phyloP scores from a whole-genome alignment of 2,329 filamentous ascomycete genomes.

The Ophioceras dolichostomum region DNA sequence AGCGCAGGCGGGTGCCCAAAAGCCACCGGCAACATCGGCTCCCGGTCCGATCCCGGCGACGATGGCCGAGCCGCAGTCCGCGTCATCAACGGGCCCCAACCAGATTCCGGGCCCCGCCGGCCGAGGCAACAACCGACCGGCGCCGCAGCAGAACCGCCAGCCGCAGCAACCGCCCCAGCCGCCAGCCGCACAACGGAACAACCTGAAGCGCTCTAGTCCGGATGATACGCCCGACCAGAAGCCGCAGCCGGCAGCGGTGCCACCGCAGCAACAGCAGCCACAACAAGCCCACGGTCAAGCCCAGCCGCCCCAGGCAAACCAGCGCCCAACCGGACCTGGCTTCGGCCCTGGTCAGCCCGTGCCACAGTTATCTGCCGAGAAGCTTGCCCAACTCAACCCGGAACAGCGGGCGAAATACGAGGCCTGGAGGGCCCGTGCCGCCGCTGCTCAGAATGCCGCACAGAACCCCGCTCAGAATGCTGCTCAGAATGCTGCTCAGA shows the following conservation, averaged over 20 bases:
- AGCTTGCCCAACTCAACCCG: constrained; percentile 27
- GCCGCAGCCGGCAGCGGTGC: constrained; percentile 8
- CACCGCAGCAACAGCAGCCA: constrained; percentile 15
- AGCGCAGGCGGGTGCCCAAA: neutral
- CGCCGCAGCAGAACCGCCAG: constrained; percentile 13
- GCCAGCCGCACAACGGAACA: constrained; percentile 24
- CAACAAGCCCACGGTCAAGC: too few species aligned
- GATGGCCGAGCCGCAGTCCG: neutral
- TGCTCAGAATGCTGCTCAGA: too few species aligned
- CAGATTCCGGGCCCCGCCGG: constrained; percentile 6
- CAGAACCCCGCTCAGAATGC: too few species aligned
- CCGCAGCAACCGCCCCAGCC: constrained; percentile 5
- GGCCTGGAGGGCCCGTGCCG: constrained; percentile 15
- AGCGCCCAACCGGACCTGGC: too few species aligned
- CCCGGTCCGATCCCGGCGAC: neutral
- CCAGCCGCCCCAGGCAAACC: constrained; percentile 3
- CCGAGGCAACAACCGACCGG: constrained; percentile 10
- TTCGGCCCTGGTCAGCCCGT: constrained; percentile 6
- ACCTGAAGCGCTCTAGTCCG: constrained; percentile 35
- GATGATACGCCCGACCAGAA: constrained; percentile 29
- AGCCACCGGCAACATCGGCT: neutral
- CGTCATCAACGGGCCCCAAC: neutral
- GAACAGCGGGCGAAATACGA: constrained; percentile 34
- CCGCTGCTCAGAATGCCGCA: constrained; percentile 9
- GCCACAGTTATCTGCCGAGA: constrained; percentile 19